phyloP scores from a whole-genome alignment of 306 rosid species.

The Cucurbita argyrosperma region DNA sequence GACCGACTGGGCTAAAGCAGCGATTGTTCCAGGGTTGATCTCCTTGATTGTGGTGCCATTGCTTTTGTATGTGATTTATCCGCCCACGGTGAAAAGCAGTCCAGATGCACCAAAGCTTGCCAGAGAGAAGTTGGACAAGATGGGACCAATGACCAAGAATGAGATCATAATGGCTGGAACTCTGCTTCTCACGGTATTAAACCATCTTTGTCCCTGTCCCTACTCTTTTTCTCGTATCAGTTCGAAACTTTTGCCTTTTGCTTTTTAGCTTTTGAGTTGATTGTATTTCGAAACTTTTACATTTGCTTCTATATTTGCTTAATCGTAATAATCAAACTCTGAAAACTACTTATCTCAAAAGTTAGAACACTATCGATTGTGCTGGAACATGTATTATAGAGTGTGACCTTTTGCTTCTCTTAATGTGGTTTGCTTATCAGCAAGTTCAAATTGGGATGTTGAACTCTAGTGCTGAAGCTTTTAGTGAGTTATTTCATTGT shows the following conservation, averaged over 20 bases:
- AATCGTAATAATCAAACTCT: neutral
- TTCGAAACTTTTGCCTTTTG: neutral
- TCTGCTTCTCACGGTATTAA: slow-evolving; percentile 72
- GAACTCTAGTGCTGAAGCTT: neutral
- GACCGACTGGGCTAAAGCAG: slow-evolving; percentile 94
- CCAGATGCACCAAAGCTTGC: slow-evolving; percentile 97
- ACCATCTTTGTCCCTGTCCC: neutral
- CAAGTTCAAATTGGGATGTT: neutral
- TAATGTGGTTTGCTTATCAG: neutral
- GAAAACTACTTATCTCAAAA: neutral
- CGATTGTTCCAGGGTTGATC: slow-evolving; percentile 72
- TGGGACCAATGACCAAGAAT: slow-evolving; percentile 73
- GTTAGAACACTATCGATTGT: neutral
- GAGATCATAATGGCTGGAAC: slow-evolving; percentile 89
- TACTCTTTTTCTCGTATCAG: neutral
- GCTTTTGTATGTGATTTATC: slow-evolving; percentile 65
- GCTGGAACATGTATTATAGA: neutral
- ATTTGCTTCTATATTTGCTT: neutral
- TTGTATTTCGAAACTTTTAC: neutral
- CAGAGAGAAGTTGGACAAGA: slow-evolving; percentile 60
- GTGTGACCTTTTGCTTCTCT: neutral
- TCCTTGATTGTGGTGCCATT: slow-evolving; percentile 80
- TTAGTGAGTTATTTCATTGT: neutral
- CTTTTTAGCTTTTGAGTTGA: neutral
- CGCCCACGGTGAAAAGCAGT: slow-evolving; percentile 71